Conservation (phyloP, 2,329 filamentous ascomycete species). For the Pseudocercospora pini-densiflorae region DNA sequence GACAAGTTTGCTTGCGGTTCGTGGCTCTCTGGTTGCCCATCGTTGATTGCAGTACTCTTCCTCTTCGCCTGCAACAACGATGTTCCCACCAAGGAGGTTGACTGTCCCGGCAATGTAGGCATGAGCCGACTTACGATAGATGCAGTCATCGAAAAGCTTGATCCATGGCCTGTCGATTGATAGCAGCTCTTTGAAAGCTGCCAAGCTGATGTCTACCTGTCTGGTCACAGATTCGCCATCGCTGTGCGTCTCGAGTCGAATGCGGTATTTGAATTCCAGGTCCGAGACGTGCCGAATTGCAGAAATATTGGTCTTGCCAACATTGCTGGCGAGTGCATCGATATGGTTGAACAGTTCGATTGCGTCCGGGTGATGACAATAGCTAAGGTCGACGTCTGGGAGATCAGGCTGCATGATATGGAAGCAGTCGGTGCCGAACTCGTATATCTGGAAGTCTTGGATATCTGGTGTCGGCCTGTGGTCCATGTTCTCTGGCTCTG, state of each 20-base stretch:
- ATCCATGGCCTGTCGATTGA: slow-evolving; percentile 15
- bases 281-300: not conserved
- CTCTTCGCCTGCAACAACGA: not conserved
- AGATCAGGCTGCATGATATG: slow-evolving; percentile 3
- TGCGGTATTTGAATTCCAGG: not conserved
- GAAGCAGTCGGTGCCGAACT: slow-evolving; percentile 4
- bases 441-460: slow-evolving; percentile 6
- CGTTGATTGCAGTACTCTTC: slow-evolving; percentile 3
- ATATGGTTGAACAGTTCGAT: slow-evolving; percentile 8
- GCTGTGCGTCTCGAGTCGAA: slow-evolving; percentile 3
- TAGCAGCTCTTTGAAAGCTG: not conserved
- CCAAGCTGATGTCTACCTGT: slow-evolving; percentile 3
- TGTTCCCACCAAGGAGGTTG: slow-evolving; percentile 9
- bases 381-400: not conserved
- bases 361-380: not conserved
- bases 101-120: slow-evolving; percentile 11
- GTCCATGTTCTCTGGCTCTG: slow-evolving; percentile 11
- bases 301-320: slow-evolving; percentile 14
- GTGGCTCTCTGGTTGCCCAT: slow-evolving; percentile 7
- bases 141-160: slow-evolving; percentile 9
- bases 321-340: slow-evolving; percentile 2
- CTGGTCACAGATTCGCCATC: slow-evolving; percentile 3
- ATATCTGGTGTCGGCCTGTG: slow-evolving; percentile 6
- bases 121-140: slow-evolving; percentile 5
- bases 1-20: not conserved